Evolutionary conservation across 495 filamentous ascomycete genomes (phyloP), one percentile per base, ranked within the genome.

Genomic region (Daldinia vernicosa): DNA sequence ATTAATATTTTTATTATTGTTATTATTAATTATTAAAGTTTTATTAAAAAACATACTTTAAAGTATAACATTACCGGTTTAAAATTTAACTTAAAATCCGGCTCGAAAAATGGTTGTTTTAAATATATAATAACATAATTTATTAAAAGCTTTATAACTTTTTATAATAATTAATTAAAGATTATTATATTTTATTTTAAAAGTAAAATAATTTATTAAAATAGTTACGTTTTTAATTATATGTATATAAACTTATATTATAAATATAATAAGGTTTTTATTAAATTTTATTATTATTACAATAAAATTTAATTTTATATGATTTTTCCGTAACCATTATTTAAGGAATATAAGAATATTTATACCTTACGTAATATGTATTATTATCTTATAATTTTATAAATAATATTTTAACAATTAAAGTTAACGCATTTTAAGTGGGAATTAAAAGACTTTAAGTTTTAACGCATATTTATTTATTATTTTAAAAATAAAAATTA

Each of bases 391-490:
- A 30, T 30, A 30, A 7, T 30, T 30, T 30, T 19, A 47, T 6
- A 47, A 47, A 24, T 47, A 15, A 15, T 47, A 47, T 47, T 47
- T 47, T 47, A 47, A 47, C 0, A 6, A 47, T 47, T 47, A 24
- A 47, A 47, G 4, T 47, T 22, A 22, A 19, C 3, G 3, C 9
- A 6, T 47, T 47, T 47, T 47, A 47, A 11, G 3, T 47, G 11
- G 11, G 5, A 47, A 47, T 47, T 47, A 47, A 47, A 47, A 47
- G 1, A 14, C 8, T 24, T 47, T 47, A 47, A 47, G 6, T 24
- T 47, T 24, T 47, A 47, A 47, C 7, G 6, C 22, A 47, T 47
- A 47, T 22, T 47, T 47, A 47, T 47, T 47, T 47, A 47, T 47
- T 19, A 22, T 22, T 24, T 47, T 47, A 19, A 47, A 19, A 47